phyloP scores from a whole-genome alignment of 495 filamentous ascomycete genomes.

The Hypoxylon fragiforme region DNA sequence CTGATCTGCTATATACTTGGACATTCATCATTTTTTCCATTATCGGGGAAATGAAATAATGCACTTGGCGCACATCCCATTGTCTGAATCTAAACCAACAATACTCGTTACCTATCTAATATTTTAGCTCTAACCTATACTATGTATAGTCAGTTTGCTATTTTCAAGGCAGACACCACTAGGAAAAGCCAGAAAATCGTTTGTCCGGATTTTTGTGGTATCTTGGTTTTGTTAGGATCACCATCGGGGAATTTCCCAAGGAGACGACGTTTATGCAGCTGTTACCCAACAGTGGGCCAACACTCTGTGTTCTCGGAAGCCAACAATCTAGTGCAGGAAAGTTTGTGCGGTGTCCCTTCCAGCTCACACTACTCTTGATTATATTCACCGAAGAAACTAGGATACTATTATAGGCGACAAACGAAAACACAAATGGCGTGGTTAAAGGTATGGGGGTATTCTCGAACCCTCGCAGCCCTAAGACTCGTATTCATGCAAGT shows the following conservation, averaged over 20 bases:
- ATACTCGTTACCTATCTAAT: not conserved
- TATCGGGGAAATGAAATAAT: constrained; percentile 18
- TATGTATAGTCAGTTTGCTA: constrained; percentile 8
- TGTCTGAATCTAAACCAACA: too few species aligned
- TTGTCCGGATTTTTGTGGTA: not conserved
- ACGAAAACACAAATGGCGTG: not conserved
- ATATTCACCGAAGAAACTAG: not conserved
- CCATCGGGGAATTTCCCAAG: constrained; percentile 7
- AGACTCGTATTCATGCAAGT: constrained; percentile 19
- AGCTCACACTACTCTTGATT: not conserved
- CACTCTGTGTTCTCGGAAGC: constrained; percentile 5
- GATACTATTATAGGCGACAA: not conserved
- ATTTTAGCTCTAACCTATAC: not conserved
- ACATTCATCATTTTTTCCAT: constrained; percentile 2
- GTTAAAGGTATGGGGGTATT: too few species aligned
- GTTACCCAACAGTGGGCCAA: too few species aligned
- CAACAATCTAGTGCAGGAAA: too few species aligned
- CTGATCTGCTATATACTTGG: too few species aligned
- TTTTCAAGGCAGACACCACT: not conserved
- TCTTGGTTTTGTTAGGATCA: not conserved
- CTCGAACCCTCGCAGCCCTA: not conserved
- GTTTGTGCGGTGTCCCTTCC: not conserved
- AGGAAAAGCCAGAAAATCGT: not conserved
- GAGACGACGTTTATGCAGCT: constrained; percentile 11
- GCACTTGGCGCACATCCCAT: too few species aligned